phyloP scores from a whole-genome alignment of 2,329 filamentous ascomycete species.

The Ophiocordyceps camponoti-leonardi region DNA sequence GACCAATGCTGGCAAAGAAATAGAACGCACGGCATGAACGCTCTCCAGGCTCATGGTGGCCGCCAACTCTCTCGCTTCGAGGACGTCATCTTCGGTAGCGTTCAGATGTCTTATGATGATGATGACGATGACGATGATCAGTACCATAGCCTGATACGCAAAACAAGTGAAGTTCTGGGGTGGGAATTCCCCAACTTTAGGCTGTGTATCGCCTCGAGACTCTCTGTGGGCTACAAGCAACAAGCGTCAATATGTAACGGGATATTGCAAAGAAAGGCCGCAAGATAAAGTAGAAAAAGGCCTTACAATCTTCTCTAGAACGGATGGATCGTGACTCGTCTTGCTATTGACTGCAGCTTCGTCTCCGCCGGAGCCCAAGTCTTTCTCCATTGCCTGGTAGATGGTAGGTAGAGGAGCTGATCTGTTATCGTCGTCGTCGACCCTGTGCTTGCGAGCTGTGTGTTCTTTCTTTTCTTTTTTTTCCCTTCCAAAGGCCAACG shows the following conservation, averaged over 20 bases:
- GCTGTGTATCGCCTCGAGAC: background rate
- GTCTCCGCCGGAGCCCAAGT: background rate
- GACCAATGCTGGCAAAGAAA: too few species aligned
- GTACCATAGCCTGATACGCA: too few species aligned
- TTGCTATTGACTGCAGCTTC: background rate
- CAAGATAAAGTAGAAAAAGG: background rate
- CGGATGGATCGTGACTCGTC: background rate
- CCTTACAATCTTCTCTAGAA: background rate
- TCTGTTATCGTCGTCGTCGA: too few species aligned
- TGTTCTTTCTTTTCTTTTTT: too few species aligned
- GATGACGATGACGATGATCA: too few species aligned
- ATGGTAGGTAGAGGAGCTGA: too few species aligned
- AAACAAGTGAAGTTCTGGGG: too few species aligned
- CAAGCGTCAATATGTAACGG: too few species aligned
- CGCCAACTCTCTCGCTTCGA: conserved; percentile 26
- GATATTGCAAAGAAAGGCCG: too few species aligned
- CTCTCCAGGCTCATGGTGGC: conserved; percentile 18
- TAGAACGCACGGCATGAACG: conserved; percentile 17
- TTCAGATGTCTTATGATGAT: conserved; percentile 16
- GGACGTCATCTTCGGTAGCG: conserved; percentile 27
- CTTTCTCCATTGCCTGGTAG: background rate
- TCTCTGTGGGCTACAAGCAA: background rate
- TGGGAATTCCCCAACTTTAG: background rate
- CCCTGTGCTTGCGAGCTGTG: too few species aligned
- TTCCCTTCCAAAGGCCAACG: too few species aligned